phyloP scores from a whole-genome alignment of 2,329 filamentous ascomycete genomes.

The Fusarium torulosum region DNA sequence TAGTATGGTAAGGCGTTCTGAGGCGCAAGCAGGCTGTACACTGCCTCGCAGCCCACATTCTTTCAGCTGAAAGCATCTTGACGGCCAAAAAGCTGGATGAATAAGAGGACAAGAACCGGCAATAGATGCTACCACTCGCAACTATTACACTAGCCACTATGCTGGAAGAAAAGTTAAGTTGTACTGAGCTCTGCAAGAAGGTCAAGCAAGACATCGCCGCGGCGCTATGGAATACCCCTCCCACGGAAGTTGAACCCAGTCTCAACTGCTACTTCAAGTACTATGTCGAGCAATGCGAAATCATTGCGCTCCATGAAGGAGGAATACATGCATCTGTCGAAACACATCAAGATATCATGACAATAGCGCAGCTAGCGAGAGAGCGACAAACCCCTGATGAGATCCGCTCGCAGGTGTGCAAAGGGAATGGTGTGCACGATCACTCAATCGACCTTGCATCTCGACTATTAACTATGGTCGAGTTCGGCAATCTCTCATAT shows the following conservation, averaged over 20 bases:
- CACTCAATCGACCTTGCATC: slow-evolving; percentile 1
- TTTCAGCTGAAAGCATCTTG: background rate
- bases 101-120: background rate
- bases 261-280: background rate
- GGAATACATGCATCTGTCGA: background rate
- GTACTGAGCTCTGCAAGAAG: background rate
- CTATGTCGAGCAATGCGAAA: background rate
- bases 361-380: background rate
- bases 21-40: background rate
- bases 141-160: rapidly evolving
- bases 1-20: too few relatives aligned
- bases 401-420: background rate
- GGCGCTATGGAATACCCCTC: background rate
- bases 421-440: background rate
- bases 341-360: background rate
- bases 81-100: background rate
- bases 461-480: background rate
- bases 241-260: background rate
- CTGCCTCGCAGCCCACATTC: background rate
- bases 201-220: background rate
- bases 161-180: background rate
- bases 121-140: background rate
- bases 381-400: background rate
- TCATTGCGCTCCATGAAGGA: background rate
- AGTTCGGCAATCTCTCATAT: background rate